phyloP scores from a whole-genome alignment of 2,329 filamentous ascomycete species.

The Sclerotiophoma versabilis region DNA sequence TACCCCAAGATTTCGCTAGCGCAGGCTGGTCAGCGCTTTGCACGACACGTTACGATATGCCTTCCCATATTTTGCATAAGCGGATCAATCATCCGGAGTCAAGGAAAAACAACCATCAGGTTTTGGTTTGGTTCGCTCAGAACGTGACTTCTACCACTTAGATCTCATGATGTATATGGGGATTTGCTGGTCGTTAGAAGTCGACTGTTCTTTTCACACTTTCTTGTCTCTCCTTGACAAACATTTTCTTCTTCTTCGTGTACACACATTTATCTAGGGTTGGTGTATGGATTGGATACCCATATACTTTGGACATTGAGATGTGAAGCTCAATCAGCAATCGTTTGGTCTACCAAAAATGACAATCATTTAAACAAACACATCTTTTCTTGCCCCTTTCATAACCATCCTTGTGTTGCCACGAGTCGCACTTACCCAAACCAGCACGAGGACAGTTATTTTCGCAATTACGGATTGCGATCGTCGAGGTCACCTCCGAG shows the following conservation, averaged over 20 bases:
- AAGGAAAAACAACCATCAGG: constrained; percentile 26
- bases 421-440: constrained; percentile 5
- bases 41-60: constrained; percentile 45
- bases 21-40: constrained; percentile 52
- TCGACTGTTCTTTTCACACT: constrained; percentile 13
- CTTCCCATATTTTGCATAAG: constrained; percentile 30
- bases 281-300: constrained; percentile 28
- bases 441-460: background rate
- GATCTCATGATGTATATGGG: constrained; percentile 34
- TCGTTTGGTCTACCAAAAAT: constrained; percentile 21
- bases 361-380: constrained; percentile 2
- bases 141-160: constrained; percentile 16
- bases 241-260: constrained; percentile 28
- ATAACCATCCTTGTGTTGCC: constrained; percentile 11
- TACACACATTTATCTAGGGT: constrained; percentile 29
- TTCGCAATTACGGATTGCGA: constrained; percentile 6
- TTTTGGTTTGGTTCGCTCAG: constrained; percentile 22
- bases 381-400: constrained; percentile 11
- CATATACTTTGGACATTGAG: constrained; percentile 21
- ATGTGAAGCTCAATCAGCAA: constrained; percentile 16
- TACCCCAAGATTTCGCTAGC: constrained; percentile 47
- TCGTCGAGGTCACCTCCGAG: background rate
- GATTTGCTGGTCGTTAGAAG: constrained; percentile 17
- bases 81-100: constrained; percentile 33
- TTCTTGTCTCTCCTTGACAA: constrained; percentile 42